These are phyloP conservation scores for Ophiocordyceps australis DNA, from an alignment of 2,329 filamentous ascomycete species.

Conservation along the genomic window DNA sequence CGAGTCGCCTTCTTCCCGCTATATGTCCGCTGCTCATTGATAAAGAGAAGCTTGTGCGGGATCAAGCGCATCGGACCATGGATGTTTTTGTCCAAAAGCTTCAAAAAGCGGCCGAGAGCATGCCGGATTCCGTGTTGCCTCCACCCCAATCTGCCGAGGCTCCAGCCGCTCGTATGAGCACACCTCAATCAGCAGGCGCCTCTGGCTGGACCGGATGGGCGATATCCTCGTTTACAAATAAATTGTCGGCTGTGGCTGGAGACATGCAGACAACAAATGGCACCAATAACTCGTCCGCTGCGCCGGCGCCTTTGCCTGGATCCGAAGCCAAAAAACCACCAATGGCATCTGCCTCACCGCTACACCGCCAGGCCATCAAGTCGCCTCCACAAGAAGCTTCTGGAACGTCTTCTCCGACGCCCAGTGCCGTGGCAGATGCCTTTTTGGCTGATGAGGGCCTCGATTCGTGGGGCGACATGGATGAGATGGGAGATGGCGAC, in stretches of 20 bases:
- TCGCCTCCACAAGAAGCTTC: slow-evolving; percentile 28
- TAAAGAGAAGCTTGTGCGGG: slow-evolving; percentile 87
- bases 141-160: slow-evolving; percentile 36
- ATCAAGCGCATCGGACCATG: slow-evolving; percentile 78
- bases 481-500: slow-evolving; percentile 39
- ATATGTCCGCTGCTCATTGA: slow-evolving; percentile 77
- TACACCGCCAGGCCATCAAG: slow-evolving; percentile 41
- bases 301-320: slow-evolving; percentile 20
- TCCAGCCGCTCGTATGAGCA: slow-evolving; percentile 56
- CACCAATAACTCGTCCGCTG: slow-evolving; percentile 20
- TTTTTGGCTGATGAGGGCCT: slow-evolving; percentile 44
- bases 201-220: slow-evolving; percentile 80
- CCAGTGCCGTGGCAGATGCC: slow-evolving; percentile 23
- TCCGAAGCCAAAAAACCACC: slow-evolving; percentile 16
- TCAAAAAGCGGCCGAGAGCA: slow-evolving; percentile 54
- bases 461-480: slow-evolving; percentile 62
- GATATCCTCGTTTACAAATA: slow-evolving; percentile 96
- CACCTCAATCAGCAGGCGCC: slow-evolving; percentile 45
- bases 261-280: slow-evolving; percentile 53
- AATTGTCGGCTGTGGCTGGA: slow-evolving; percentile 65
- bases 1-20: slow-evolving; percentile 62
- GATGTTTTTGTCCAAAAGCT: slow-evolving; percentile 73
- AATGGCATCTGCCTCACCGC: slow-evolving; percentile 34
- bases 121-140: slow-evolving; percentile 68
- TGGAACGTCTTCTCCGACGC: slow-evolving; percentile 26